These are phyloP conservation scores for Sclerospora graminicola DNA, from an alignment of 352 stramenopile species.

Conservation along the genomic window DNA sequence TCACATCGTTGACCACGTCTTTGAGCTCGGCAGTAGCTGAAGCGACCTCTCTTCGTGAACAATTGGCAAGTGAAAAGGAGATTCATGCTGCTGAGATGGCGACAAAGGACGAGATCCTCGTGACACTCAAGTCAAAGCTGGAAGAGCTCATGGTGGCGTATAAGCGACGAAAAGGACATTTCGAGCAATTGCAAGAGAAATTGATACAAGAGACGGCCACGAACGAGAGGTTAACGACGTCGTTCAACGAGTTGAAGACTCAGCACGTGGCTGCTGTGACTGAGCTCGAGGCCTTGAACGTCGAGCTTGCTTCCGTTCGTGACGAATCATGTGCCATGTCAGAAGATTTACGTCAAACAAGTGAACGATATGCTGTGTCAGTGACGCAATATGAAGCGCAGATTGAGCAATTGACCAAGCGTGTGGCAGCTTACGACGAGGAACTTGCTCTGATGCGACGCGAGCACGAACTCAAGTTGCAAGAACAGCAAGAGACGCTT, in stretches of 20 bases:
- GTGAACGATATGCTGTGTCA: constrained; percentile 5
- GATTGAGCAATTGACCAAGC: constrained; percentile 24
- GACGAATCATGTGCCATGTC: constrained; percentile 5
- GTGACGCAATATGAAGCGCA: constrained; percentile 17
- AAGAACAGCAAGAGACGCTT: constrained; percentile 19
- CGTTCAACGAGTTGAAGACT: constrained; percentile 17
- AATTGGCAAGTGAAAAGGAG: constrained; percentile 9
- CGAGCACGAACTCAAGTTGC: constrained; percentile 7
- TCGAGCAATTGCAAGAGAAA: constrained; percentile 35
- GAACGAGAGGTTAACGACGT: constrained; percentile 17
- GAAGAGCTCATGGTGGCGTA: constrained; percentile 55
- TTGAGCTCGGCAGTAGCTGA: constrained; percentile 7
- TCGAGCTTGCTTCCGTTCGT: constrained; percentile 17
- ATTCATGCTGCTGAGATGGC: constrained; percentile 1
- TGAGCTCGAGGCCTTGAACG: constrained; percentile 21
- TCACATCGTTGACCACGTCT: constrained; percentile 12
- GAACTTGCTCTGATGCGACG: constrained; percentile 11
- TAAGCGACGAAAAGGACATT: constrained; percentile 40
- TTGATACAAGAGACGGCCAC: constrained; percentile 26
- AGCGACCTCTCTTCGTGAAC: constrained; percentile 10
- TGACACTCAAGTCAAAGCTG: constrained; percentile 43
- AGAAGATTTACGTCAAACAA: constrained; percentile 12
- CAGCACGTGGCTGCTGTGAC: constrained; percentile 6
- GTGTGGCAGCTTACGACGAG: constrained; percentile 18
- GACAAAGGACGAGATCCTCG: constrained; percentile 38